Evolutionary conservation across 306 rosid species (phyloP).

Genomic region (Rubus parviflorus): DNA sequence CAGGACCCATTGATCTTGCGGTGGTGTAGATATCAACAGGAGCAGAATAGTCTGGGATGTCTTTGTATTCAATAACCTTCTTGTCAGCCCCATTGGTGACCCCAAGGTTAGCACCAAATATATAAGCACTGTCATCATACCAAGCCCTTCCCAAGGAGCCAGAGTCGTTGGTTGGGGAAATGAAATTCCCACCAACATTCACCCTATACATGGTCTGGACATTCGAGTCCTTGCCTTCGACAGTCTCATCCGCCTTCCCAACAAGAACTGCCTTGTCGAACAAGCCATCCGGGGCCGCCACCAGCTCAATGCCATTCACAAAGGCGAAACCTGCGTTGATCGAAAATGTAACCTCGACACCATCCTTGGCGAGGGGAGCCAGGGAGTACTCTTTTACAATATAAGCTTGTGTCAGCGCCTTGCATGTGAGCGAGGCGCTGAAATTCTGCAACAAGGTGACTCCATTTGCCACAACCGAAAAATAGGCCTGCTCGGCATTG

Average conservation of each 20-base stretch:
- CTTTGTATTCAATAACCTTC: conserved; percentile 25
- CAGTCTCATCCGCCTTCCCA: conserved; percentile 20
- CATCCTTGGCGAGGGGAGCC: conserved; percentile 19
- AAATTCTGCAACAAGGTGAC: conserved; percentile 41
- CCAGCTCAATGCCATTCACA: conserved; percentile 47
- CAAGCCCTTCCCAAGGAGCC: conserved; percentile 38
- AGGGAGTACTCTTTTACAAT: conserved; percentile 39
- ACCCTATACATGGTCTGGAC: conserved; percentile 45
- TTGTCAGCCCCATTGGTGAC: conserved; percentile 17
- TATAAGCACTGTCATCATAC: conserved; percentile 45
- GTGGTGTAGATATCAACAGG: conserved; percentile 40
- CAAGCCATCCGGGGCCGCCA: conserved; percentile 27
- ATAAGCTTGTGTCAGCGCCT: conserved; percentile 46
- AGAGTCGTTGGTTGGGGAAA: conserved; percentile 43
- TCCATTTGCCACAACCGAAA: conserved; percentile 35
- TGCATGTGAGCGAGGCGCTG: conserved; percentile 41
- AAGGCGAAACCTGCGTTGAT: conserved; percentile 41
- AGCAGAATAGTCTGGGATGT: conserved; percentile 33
- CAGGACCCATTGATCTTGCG: conserved; percentile 43
- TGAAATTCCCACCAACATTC: conserved; percentile 46
- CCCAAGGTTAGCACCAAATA: conserved; percentile 40
- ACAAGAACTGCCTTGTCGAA: conserved; percentile 26
- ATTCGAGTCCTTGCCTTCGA: conserved; percentile 24
- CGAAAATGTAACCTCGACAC: conserved; percentile 36
- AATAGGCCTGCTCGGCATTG: conserved; percentile 37